Evolutionary conservation across 2,329 filamentous ascomycete genomes (phyloP).

Genomic region (Exutisphaerella laricina): DNA sequence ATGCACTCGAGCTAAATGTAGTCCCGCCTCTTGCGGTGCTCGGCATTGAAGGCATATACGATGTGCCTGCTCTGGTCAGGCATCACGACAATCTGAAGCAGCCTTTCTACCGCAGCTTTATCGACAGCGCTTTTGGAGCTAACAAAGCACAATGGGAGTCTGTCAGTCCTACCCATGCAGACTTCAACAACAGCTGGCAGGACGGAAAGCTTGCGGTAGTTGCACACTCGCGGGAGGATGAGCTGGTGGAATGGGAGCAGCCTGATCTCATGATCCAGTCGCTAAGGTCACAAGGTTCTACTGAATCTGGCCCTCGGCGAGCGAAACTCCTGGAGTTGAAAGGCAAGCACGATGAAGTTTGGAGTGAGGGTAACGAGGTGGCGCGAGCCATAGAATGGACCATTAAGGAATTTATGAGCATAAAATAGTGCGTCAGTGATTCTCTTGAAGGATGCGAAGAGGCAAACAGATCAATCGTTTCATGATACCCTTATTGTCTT

Average conservation of each 20-base stretch:
- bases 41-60: constrained; percentile 62
- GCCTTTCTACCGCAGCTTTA: constrained; percentile 54
- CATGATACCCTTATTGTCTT: too few species aligned
- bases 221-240: constrained; percentile 44
- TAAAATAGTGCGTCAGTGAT: constrained; percentile 3
- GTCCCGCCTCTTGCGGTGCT: constrained; percentile 49
- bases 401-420: constrained; percentile 19
- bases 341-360: constrained; percentile 60
- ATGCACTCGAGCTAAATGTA: constrained; percentile 25
- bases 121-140: constrained; percentile 56
- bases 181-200: constrained; percentile 41
- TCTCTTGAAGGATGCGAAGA: too few species aligned
- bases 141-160: constrained; percentile 47
- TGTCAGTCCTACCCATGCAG: constrained; percentile 49
- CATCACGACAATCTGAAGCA: constrained; percentile 38
- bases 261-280: constrained; percentile 51
- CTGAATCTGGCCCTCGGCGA: constrained; percentile 26
- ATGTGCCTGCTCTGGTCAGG: constrained; percentile 50
- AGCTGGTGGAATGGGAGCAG: constrained; percentile 52
- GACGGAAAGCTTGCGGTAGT: constrained; percentile 39
- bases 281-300: constrained; percentile 42
- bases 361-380: constrained; percentile 55
- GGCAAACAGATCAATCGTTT: too few species aligned
- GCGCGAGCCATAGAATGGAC: constrained; percentile 37
- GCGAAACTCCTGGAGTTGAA: constrained; percentile 44